phyloP scores from a whole-genome alignment of 495 filamentous ascomycete genomes.

The Hypoxylon perforatum region DNA sequence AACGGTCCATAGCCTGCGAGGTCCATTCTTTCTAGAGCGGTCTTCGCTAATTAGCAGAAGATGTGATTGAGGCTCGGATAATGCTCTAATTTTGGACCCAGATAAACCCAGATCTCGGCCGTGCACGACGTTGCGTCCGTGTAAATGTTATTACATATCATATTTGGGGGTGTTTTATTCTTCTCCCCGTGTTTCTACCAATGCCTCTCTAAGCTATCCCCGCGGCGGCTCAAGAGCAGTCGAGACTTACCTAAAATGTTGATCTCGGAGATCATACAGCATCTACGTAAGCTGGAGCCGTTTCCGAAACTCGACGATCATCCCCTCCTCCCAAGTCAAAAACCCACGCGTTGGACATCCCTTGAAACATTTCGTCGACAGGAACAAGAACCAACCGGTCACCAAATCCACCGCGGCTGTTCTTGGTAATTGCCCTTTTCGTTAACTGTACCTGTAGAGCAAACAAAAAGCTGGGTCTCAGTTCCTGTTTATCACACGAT shows the following conservation, averaged over 20 bases:
- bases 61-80: slow-evolving; percentile 23
- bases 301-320: slow-evolving; percentile 32
- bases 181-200: slow-evolving; percentile 1
- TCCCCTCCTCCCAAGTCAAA: not conserved
- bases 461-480: not conserved
- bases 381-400: slow-evolving; percentile 2
- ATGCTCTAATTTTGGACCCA: slow-evolving; percentile 35
- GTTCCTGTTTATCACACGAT: not conserved
- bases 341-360: slow-evolving; percentile 9
- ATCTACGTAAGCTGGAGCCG: slow-evolving; percentile 27
- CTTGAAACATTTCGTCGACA: slow-evolving; percentile 28
- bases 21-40: not conserved
- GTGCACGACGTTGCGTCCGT: not conserved
- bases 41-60: not conserved
- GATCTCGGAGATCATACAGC: slow-evolving; percentile 34
- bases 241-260: slow-evolving; percentile 21
- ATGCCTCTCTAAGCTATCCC: slow-evolving; percentile 2
- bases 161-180: not conserved
- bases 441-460: not conserved
- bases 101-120: not conserved
- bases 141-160: not conserved
- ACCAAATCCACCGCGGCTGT: not conserved
- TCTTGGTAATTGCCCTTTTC: not conserved
- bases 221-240: not conserved
- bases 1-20: not conserved